A percentile compares a stretch with the other conserved stretches of the same genome.
Conservation (phyloP, 2,329 filamentous ascomycete genomes). For the Sclerotiophoma versabilis region DNA sequence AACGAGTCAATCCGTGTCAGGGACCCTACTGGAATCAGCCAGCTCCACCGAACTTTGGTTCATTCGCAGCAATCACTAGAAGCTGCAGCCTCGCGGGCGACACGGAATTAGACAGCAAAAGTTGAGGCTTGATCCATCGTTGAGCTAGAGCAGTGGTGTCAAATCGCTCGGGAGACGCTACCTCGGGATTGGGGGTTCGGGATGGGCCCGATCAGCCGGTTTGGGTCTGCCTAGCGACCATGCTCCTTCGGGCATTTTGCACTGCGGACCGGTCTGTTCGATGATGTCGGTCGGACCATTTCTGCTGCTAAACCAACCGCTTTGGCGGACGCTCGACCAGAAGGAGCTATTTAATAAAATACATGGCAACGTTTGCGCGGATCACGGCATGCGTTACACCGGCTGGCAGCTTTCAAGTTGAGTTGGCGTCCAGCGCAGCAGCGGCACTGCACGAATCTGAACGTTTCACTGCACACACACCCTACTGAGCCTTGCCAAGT, state of each 20-base stretch:
- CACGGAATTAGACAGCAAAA: slow-evolving; percentile 5
- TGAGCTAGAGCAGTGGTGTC: slow-evolving; percentile 14
- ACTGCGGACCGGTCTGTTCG: slow-evolving; percentile 21
- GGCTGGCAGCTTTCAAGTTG: slow-evolving; percentile 27
- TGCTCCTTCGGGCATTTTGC: slow-evolving; percentile 27
- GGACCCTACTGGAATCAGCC: slow-evolving; percentile 4
- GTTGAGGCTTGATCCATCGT: slow-evolving; percentile 20
- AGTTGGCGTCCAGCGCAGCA: slow-evolving; percentile 33
- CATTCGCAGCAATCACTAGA: neutral
- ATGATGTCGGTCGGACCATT: slow-evolving; percentile 30
- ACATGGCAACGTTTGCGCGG: slow-evolving; percentile 32
- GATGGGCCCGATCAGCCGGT: slow-evolving; percentile 27
- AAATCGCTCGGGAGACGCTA: slow-evolving; percentile 29
- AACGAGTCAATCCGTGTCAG: slow-evolving; percentile 13
- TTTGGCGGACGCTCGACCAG: slow-evolving; percentile 28
- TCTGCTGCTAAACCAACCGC: slow-evolving; percentile 26
- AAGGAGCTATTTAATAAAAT: slow-evolving; percentile 24
- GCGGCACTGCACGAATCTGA: slow-evolving; percentile 33
- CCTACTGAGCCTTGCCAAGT: slow-evolving; percentile 40
- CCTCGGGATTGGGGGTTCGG: slow-evolving; percentile 31
- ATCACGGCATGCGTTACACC: slow-evolving; percentile 35
- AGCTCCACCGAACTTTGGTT: neutral
- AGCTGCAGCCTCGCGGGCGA: slow-evolving; percentile 5
- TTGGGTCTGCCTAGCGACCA: slow-evolving; percentile 25
- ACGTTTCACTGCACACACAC: slow-evolving; percentile 35